Percentiles rank a stretch among this genome's conserved stretches.
phyloP scores from a whole-genome alignment of 768 basidiomycete species.

The Boletales sp. region DNA sequence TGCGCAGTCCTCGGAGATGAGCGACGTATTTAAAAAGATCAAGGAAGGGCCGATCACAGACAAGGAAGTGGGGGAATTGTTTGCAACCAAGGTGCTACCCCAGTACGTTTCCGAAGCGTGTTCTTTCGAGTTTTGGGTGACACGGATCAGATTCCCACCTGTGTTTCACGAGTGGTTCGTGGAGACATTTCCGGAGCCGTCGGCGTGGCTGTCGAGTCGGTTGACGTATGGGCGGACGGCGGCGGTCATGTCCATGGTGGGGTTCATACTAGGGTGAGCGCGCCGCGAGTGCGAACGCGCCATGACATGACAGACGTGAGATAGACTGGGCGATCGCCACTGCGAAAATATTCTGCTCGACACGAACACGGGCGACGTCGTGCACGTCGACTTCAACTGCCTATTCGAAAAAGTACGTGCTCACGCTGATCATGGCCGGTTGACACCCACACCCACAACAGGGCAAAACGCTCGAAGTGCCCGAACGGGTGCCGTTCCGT shows the following conservation, averaged over 20 bases:
- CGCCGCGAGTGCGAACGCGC: too few species aligned
- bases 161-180: conserved; percentile 98
- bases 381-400: conserved; percentile 98
- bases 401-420: conserved; percentile 83
- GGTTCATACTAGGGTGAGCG: conserved; percentile 85
- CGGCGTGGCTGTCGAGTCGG: conserved; percentile 90
- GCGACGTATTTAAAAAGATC: conserved; percentile 44
- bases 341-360: conserved; percentile 96
- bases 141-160: conserved; percentile 57
- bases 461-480: conserved; percentile 83
- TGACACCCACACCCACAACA: conserved; percentile 12
- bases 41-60: conserved; percentile 41
- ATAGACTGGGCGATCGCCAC: conserved; percentile 95
- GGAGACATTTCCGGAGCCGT: conserved; percentile 94
- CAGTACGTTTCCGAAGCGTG: conserved; percentile 37
- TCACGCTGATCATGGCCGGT: neutral
- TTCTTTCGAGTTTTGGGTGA: neutral
- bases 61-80: conserved; percentile 49
- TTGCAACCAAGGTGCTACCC: conserved; percentile 51
- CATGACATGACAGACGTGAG: too few species aligned
- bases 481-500: conserved; percentile 92
- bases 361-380: conserved; percentile 78
- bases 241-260: conserved; percentile 99
- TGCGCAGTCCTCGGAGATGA: conserved; percentile 43
- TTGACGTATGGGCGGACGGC: conserved; percentile 82